A percentile compares a stretch with the other conserved stretches of the same genome.
phyloP scores from a whole-genome alignment of 176 grass and related monocot species.

The Guadua angustifolia region DNA sequence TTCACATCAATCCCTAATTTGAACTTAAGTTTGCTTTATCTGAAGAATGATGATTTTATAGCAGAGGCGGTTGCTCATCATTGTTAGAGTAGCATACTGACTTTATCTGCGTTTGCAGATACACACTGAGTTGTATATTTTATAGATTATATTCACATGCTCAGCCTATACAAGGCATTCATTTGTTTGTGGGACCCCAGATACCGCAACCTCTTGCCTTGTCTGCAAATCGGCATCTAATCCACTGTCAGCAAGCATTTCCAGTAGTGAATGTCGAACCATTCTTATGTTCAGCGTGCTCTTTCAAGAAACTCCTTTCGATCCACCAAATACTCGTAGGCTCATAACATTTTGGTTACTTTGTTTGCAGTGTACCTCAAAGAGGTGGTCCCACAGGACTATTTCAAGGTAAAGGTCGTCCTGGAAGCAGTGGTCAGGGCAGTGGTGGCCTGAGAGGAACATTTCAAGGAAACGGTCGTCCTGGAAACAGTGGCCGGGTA shows the following conservation, averaged over 20 bases:
- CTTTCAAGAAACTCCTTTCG: not conserved
- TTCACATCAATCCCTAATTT: not conserved
- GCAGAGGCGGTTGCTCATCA: not conserved
- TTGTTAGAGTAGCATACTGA: not conserved
- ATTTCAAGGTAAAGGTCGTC: constrained; percentile 45
- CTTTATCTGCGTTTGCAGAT: not conserved
- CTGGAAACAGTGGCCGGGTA: constrained; percentile 43
- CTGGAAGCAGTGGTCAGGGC: constrained; percentile 36
- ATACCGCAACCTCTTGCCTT: not conserved
- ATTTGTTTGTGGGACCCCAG: constrained; percentile 17
- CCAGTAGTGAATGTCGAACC: not conserved
- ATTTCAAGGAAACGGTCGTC: constrained; percentile 44
- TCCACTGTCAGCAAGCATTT: not conserved
- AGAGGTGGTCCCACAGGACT: constrained; percentile 43
- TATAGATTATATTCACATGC: constrained; percentile 30
- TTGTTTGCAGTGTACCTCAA: constrained; percentile 48
- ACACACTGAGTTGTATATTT: constrained; percentile 6
- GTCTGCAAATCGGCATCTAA: not conserved
- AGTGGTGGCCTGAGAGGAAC: constrained; percentile 49
- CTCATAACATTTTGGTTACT: constrained; percentile 23
- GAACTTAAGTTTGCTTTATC: not conserved
- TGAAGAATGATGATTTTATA: not conserved
- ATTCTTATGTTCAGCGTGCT: not conserved
- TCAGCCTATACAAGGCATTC: not conserved
- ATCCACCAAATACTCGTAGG: not conserved